Conservation (phyloP, 164 flowering plant species). For the grape (Vitis vinifera) region ASM3070453v1 NC_081816.1:2896501-2897000, state of each 20-base stretch:
- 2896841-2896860: too few species aligned
- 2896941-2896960: too few species aligned
- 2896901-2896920: too few species aligned
- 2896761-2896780: background rate
- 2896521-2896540: slow-evolving; percentile 30
- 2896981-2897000: too few species aligned
- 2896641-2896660: slow-evolving; percentile 31
- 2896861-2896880: too few species aligned
- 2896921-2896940: too few species aligned
- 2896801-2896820: background rate
- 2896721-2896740: background rate
- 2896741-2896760: background rate
- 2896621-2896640: slow-evolving; percentile 49
- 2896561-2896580: slow-evolving; percentile 81
- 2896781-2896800: background rate
- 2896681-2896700: background rate
- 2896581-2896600: slow-evolving; percentile 53
- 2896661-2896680: background rate
- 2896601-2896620: slow-evolving; percentile 39
- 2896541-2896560: slow-evolving; percentile 99
- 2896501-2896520: background rate
- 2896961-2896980: too few species aligned
- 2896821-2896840: too few species aligned
- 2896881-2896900: too few species aligned
- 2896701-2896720: background rate